phyloP scores from a whole-genome alignment of 2,329 filamentous ascomycete species.

The Pestalotiopsis sp. region DNA sequence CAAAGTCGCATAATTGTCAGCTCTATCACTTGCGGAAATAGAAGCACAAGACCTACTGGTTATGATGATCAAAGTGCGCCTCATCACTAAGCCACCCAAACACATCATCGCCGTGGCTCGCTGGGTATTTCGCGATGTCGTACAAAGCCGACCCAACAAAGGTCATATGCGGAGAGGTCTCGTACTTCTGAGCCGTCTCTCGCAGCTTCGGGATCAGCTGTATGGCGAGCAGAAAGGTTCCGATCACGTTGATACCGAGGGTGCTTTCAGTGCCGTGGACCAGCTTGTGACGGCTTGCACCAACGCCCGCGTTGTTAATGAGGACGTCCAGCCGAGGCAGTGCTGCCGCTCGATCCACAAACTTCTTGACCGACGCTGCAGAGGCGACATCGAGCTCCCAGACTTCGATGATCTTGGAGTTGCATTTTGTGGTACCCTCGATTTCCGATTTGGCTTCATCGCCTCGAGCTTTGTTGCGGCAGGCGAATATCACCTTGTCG shows the following conservation, averaged over 20 bases:
- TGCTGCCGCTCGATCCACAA: slow-evolving; percentile 34
- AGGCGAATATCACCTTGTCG: slow-evolving; percentile 41
- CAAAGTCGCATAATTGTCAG: neutral
- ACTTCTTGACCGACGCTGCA: slow-evolving; percentile 42
- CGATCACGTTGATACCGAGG: slow-evolving; percentile 41
- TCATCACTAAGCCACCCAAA: slow-evolving; percentile 22
- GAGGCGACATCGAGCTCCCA: slow-evolving; percentile 46
- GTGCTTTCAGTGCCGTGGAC: slow-evolving; percentile 51
- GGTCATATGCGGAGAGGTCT: slow-evolving; percentile 18
- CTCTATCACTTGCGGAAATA: neutral
- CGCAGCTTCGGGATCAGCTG: slow-evolving; percentile 33
- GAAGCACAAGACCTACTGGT: slow-evolving; percentile 12
- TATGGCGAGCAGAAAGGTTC: slow-evolving; percentile 29
- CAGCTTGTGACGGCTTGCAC: slow-evolving; percentile 36
- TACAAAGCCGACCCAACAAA: slow-evolving; percentile 23
- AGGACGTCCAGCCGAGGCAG: slow-evolving; percentile 46
- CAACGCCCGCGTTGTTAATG: slow-evolving; percentile 46
- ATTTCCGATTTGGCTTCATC: neutral
- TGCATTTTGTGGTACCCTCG: neutral
- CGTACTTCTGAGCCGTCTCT: slow-evolving; percentile 17
- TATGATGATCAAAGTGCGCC: slow-evolving; percentile 15
- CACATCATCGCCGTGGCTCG: slow-evolving; percentile 21
- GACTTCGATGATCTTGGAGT: slow-evolving; percentile 35
- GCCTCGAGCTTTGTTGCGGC: slow-evolving; percentile 31
- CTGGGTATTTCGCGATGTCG: slow-evolving; percentile 23